phyloP scores from a whole-genome alignment of 768 basidiomycete genomes.

The Lentinula aciculospora region DNA sequence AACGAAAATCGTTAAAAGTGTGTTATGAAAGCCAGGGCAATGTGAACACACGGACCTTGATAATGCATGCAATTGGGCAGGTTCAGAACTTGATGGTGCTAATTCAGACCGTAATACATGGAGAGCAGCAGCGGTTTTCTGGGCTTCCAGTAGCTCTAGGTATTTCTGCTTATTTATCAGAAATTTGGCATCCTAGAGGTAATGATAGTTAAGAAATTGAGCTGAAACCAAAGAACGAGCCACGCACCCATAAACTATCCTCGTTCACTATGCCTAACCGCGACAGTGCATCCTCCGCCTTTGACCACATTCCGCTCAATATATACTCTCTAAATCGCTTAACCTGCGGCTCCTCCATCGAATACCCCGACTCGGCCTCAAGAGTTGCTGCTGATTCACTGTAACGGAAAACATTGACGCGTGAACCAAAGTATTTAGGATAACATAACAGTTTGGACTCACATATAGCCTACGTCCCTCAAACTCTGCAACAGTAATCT shows the following conservation, averaged over 20 bases:
- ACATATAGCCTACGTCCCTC: constrained; percentile 81
- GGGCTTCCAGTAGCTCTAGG: constrained; percentile 82
- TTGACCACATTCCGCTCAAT: constrained; percentile 73
- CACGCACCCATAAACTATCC: constrained; percentile 63
- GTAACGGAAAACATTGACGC: constrained; percentile 3
- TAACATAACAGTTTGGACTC: constrained; percentile 21
- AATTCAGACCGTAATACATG: constrained; percentile 85
- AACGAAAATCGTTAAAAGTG: constrained; percentile 11
- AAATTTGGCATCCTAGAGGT: constrained; percentile 69
- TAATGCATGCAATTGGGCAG: constrained; percentile 78
- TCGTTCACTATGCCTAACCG: constrained; percentile 65
- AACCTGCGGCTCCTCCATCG: constrained; percentile 74
- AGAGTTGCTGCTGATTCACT: constrained; percentile 87
- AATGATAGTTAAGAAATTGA: constrained; percentile 8
- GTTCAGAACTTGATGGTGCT: constrained; percentile 73
- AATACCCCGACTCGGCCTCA: constrained; percentile 90
- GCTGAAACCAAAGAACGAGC: background rate
- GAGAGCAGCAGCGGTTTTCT: constrained; percentile 75
- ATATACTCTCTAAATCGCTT: constrained; percentile 77
- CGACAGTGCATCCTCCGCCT: constrained; percentile 65
- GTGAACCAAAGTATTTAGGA: background rate
- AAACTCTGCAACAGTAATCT: constrained; percentile 85
- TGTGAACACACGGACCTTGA: constrained; percentile 60
- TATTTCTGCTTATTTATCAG: constrained; percentile 95
- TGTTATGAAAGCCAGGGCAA: constrained; percentile 10